Evolutionary conservation across 2,329 filamentous ascomycete species (phyloP).

Genomic region (Albophoma yamanashiensis): DNA sequence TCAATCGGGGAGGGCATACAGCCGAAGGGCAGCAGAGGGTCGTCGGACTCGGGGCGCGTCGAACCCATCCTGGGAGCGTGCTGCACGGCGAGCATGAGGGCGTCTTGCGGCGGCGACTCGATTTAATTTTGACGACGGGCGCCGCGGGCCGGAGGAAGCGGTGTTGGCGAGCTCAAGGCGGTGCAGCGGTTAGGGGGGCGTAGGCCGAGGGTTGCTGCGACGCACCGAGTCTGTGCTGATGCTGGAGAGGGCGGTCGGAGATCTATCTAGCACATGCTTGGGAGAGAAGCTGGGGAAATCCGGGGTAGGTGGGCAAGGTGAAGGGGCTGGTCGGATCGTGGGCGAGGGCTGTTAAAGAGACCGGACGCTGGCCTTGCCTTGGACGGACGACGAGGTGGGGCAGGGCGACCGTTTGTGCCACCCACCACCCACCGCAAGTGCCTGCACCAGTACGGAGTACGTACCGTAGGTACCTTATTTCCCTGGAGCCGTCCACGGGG

Average conservation of each 20-base stretch:
- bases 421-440: background rate
- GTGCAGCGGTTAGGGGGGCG: background rate
- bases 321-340: constrained; percentile 3
- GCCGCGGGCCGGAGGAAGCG: background rate
- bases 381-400: background rate
- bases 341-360: constrained; percentile 1
- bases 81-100: constrained; percentile 47
- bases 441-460: background rate
- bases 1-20: constrained; percentile 38
- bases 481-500: background rate
- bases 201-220: background rate
- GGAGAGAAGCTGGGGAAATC: constrained; percentile 9
- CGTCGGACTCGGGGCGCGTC: constrained; percentile 36
- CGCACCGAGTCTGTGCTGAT: background rate
- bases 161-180: background rate
- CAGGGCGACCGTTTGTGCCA: background rate
- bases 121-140: background rate
- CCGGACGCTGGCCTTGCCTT: background rate
- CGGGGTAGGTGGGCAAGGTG: constrained; percentile 9
- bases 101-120: constrained; percentile 16
- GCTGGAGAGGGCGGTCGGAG: background rate
- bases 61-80: constrained; percentile 47
- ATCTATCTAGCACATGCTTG: constrained; percentile 2
- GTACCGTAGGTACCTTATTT: too few species aligned
- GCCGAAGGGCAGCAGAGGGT: constrained; percentile 52